Base-by-base conservation (phyloP, 1,284 basidiomycete genomes). In the Cryptococcus jaspeensis region DNA sequence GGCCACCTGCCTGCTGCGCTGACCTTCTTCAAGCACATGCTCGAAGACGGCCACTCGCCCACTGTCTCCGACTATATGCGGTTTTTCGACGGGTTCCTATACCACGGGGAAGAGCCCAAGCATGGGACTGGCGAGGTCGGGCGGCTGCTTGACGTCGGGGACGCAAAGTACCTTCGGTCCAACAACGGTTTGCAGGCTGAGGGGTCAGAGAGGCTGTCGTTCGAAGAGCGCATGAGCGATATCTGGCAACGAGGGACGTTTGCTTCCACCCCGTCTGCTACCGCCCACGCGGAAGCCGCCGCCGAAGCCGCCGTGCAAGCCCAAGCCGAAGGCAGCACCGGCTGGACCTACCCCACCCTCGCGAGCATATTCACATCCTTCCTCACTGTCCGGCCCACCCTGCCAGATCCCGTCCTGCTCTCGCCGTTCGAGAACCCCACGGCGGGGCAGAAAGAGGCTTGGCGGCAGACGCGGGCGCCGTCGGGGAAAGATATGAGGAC, bases 51-150 rank as follows among this genome's bases (percentile, higher is more conserved):
- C 0, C 55, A 61, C 18, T 52, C 57, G 2, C 74, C 74, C 0
- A 55, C 53, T 8, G 54, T 74, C 1, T 53, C 55, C 1, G 74
- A 77, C 43, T 93, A 87, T 70, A 83, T 87, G 13, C 83, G 84
- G 8, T 74, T 93, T 23, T 91, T 93, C 71, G 80, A 87, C 8
- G 90, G 89, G 0, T 93, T 92, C 71, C 79, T 82, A 7, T 82
- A 83, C n/a, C 67, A 65, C 47, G 75, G 72, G 5, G 56, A 58
- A 9, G 50, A 67, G 3, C 63, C 63, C 11, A 2, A 40, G 0
- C 56, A 35, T 12, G 56, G 56, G 2, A 46, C 50, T 0, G 66
- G 63, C 2, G 55, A 57, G 15, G 53, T 60, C 16, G 42, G 52
- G 6, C 35, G 46, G 11, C 43, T 55, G 23, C 54, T 22, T 40